Base-by-base conservation (phyloP, 805 yeast genomes). In the Candida silvatica region DNA sequence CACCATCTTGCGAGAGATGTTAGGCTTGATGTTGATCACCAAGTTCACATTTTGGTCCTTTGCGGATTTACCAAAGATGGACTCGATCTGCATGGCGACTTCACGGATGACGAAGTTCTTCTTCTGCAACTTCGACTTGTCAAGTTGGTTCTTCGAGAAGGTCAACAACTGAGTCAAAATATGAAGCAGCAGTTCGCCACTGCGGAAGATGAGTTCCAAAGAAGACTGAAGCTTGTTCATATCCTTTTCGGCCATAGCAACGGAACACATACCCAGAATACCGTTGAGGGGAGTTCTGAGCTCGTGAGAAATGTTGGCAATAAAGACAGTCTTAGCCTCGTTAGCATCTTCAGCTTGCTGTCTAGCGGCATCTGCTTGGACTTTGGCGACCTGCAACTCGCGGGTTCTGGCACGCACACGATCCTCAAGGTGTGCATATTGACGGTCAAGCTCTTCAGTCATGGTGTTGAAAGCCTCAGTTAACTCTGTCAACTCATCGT, bases 271-370 rank as follows among this genome's bases (percentile, higher is more conserved):
- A 43, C 97, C 97, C 36, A 92, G 62, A 28, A 92, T 92, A 53
- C 98, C 98, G 56, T 92, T 92, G 42, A 92, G 64, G 2, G 98
- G 98, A 0, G 97, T 92, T 47, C 97, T 73, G 51, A 92, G 66
- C 61, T 92, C 98, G 56, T 86, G 96, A 0, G 95, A 84, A 14
- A 86, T 87, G 46, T 88, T 84, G 2, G 96, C 95, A 48, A 86
- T 80, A 53, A 86, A 86, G 5, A 85, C 87, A 5, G 97, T 88
- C 52, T 92, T 92, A 3, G 97, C 95, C 47, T 92, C 97, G 56
- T 90, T 90, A 1, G 98, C 98, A 20, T 81, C 76, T 59, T 90
- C 97, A 11, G 64, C 64, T 34, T 58, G 61, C 42, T 52, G 52
- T 31, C 60, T 43, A 2, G 62, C 62, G 5, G 46, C 23, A 42